phyloP scores from a whole-genome alignment of 1,139 yeast species.

The Scheffersomyces parashehatae region DNA sequence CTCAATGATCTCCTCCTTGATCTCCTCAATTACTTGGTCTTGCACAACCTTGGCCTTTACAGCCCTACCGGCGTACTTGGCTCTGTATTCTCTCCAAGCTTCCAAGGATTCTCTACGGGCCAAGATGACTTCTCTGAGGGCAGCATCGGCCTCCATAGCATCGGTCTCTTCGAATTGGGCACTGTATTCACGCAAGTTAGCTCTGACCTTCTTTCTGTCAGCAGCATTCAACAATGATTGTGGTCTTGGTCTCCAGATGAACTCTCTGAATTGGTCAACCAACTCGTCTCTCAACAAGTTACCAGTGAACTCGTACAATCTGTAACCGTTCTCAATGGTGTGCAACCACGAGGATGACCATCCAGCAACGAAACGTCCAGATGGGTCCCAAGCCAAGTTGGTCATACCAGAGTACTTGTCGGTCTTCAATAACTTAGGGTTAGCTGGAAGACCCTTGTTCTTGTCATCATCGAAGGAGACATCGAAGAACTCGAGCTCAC shows the following conservation, averaged over 20 bases:
- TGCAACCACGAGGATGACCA: constrained; percentile 90
- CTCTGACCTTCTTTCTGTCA: constrained; percentile 86
- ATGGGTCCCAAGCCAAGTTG: constrained; percentile 90
- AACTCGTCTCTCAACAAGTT: constrained; percentile 70
- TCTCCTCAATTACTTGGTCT: constrained; percentile 70
- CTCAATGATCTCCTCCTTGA: constrained; percentile 68
- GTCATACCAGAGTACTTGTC: constrained; percentile 79
- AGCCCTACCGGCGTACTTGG: constrained; percentile 50
- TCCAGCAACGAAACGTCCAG: constrained; percentile 86
- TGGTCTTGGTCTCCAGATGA: constrained; percentile 98
- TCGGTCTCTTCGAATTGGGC: constrained; percentile 94
- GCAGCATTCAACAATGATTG: constrained; percentile 69
- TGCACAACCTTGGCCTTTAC: constrained; percentile 50
- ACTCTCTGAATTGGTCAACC: constrained; percentile 81
- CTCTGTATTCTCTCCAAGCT: constrained; percentile 86
- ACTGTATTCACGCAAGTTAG: constrained; percentile 85
- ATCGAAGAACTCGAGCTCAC: constrained; percentile 85
- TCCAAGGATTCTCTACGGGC: constrained; percentile 79
- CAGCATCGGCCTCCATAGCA: constrained; percentile 95
- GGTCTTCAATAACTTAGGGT: constrained; percentile 62
- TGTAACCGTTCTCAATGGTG: constrained; percentile 87
- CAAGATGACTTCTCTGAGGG: constrained; percentile 85
- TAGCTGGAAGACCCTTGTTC: constrained; percentile 50
- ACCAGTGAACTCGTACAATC: constrained; percentile 84
- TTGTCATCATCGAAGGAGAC: constrained; percentile 74